Conservation (phyloP, 2,329 filamentous ascomycete species). For the Penicillium sp. region DNA sequence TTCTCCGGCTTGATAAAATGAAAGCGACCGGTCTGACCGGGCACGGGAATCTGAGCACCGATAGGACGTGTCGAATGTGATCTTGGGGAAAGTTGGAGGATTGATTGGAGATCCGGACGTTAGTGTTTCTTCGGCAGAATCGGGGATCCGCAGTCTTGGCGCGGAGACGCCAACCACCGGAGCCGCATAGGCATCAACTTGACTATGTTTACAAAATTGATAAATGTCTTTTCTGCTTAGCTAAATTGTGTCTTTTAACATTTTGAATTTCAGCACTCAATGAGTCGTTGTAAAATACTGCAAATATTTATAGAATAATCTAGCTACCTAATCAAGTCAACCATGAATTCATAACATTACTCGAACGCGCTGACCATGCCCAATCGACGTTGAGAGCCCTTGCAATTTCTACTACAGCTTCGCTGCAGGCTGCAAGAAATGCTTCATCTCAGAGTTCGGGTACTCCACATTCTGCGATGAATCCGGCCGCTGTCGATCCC, state of each 20-base stretch:
- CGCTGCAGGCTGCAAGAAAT: constrained; percentile 44
- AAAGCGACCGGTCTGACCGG: neutral
- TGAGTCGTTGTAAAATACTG: no score
- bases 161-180: constrained; percentile 14
- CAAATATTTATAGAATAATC: no score
- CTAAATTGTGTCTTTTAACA: no score
- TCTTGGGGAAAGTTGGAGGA: constrained; percentile 19
- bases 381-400: neutral
- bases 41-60: neutral
- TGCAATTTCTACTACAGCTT: constrained; percentile 25
- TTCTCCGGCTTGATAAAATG: neutral
- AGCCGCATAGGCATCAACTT: neutral
- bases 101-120: constrained; percentile 20
- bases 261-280: no score
- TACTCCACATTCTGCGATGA: constrained; percentile 54
- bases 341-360: neutral
- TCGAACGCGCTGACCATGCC: constrained; percentile 31
- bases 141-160: constrained; percentile 28
- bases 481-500: constrained; percentile 58
- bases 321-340: no score
- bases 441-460: constrained; percentile 58
- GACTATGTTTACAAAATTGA: no score
- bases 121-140: constrained; percentile 19
- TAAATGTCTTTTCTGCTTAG: no score
- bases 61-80: neutral